phyloP scores from a whole-genome alignment of 306 rosid genomes.

The Pueraria montana region DNA sequence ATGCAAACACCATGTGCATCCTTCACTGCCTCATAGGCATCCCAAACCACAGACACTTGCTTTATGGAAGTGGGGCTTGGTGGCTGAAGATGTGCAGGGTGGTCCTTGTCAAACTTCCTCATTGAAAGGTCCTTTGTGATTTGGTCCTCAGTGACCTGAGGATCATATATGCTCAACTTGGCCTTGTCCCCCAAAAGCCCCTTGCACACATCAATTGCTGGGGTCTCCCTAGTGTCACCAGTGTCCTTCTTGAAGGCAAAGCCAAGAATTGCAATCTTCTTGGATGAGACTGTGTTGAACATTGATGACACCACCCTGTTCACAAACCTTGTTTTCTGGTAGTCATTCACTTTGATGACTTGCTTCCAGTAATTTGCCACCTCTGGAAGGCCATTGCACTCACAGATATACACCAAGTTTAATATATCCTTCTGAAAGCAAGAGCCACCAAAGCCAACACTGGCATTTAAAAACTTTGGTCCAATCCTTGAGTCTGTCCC shows the following conservation, averaged over 20 bases:
- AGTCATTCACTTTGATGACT: conserved; percentile 82
- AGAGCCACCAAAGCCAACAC: conserved; percentile 94
- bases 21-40: conserved; percentile 79
- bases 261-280: conserved; percentile 82
- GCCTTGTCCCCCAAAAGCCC: conserved; percentile 85
- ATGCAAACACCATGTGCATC: conserved; percentile 79
- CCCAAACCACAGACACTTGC: conserved; percentile 72
- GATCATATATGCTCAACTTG: conserved; percentile 74
- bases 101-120: conserved; percentile 87
- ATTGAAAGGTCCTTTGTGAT: conserved; percentile 76
- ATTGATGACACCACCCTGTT: conserved; percentile 82
- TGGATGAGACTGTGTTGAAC: conserved; percentile 81
- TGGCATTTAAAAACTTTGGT: conserved; percentile 79
- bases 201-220: conserved; percentile 84
- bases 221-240: conserved; percentile 88
- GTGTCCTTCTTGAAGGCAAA: conserved; percentile 94
- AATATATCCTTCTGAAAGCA: conserved; percentile 94
- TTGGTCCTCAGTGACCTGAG: conserved; percentile 80
- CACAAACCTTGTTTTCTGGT: conserved; percentile 83
- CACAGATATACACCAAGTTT: conserved; percentile 88
- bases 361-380: conserved; percentile 94
- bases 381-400: conserved; percentile 90
- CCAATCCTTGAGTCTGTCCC: conserved; percentile 90
- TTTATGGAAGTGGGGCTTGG: conserved; percentile 67
- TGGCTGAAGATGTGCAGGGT: conserved; percentile 83